Conservation (phyloP, 345 rosid genomes). For the Corchorus olitorius region DNA sequence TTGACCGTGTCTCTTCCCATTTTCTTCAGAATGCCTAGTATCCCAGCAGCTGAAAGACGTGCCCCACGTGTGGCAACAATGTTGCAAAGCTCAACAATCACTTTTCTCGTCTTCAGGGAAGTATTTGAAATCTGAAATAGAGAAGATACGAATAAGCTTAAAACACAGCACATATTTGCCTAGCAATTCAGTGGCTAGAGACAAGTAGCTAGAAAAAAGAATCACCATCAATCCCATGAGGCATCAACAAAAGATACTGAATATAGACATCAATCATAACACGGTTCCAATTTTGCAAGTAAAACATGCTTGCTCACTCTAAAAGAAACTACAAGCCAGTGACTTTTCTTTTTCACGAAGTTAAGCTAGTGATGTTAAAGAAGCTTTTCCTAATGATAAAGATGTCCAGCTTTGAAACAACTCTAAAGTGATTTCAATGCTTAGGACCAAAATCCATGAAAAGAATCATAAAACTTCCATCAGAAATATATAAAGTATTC, state of each 20-base stretch:
- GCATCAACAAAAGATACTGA: background rate
- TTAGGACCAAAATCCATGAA: background rate
- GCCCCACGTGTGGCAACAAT: constrained; percentile 70
- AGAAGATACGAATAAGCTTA: constrained; percentile 1
- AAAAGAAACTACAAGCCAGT: background rate
- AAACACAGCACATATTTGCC: background rate
- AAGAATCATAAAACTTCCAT: background rate
- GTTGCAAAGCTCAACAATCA: constrained; percentile 67
- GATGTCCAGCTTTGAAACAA: background rate
- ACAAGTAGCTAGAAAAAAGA: background rate
- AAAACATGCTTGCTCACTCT: background rate
- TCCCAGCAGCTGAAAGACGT: constrained; percentile 78
- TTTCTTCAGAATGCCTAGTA: constrained; percentile 74
- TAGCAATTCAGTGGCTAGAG: background rate
- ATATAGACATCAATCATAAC: background rate
- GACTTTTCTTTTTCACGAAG: background rate
- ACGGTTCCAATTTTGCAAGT: background rate
- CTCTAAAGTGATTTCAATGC: background rate
- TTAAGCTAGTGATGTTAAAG: background rate
- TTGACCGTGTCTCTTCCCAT: constrained; percentile 59
- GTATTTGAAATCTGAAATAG: constrained; percentile 50
- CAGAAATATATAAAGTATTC: background rate
- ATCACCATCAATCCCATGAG: background rate
- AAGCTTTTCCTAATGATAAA: background rate
- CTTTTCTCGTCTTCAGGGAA: constrained; percentile 61